phyloP scores from a whole-genome alignment of 2,329 filamentous ascomycete species.

The Lasiodiplodia theobromae region DNA sequence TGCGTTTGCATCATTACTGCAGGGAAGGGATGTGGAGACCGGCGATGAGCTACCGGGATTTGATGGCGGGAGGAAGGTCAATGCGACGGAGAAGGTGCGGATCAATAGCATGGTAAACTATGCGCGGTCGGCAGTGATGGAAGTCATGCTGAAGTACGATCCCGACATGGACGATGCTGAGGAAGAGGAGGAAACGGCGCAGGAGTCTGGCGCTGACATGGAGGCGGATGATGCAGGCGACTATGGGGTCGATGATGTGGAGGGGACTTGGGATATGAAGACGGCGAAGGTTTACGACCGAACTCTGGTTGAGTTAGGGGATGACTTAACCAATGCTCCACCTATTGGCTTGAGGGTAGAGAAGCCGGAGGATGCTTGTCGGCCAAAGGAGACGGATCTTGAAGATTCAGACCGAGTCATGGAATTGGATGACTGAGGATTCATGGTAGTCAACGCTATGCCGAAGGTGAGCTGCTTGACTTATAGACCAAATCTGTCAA shows the following conservation, averaged over 20 bases:
- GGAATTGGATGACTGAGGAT: conserved; percentile 2
- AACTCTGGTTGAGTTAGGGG: conserved; percentile 77
- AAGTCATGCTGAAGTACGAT: conserved; percentile 66
- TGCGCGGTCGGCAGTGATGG: conserved; percentile 73
- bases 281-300: conserved; percentile 80
- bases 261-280: conserved; percentile 66
- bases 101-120: conserved; percentile 82
- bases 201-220: conserved; percentile 31
- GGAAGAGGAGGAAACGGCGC: conserved; percentile 41
- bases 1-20: conserved; percentile 78
- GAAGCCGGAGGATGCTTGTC: conserved; percentile 24
- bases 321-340: conserved; percentile 41
- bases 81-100: conserved; percentile 88
- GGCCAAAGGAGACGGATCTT: conserved; percentile 13
- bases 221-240: conserved; percentile 35
- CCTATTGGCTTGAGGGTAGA: conserved; percentile 30
- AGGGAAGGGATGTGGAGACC: conserved; percentile 71
- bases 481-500: background rate
- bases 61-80: conserved; percentile 66
- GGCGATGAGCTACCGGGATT: conserved; percentile 74
- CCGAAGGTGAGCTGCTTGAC: background rate
- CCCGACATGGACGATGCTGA: conserved; percentile 46
- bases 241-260: conserved; percentile 41
- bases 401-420: conserved; percentile 12
- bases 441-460: background rate